Percentiles rank a stretch among this genome's conserved stretches.
These are phyloP conservation scores for Candida patagonica DNA, from an alignment of 805 yeast genomes.

Conservation along the genomic window DNA sequence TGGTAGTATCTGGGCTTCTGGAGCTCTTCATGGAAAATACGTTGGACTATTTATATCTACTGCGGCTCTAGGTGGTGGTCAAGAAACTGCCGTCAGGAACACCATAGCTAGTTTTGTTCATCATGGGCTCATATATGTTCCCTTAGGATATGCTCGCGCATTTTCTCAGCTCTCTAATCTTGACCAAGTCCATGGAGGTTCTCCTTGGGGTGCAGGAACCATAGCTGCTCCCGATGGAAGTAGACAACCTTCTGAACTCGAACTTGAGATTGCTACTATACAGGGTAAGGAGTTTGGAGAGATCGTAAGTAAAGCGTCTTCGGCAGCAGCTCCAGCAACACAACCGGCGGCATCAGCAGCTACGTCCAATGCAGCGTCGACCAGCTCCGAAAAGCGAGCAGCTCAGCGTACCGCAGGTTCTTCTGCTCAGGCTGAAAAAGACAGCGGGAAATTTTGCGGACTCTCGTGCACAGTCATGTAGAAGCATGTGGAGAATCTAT, in stretches of 20 bases:
- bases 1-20: slow-evolving; percentile 69
- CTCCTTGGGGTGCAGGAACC: slow-evolving; percentile 85
- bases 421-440: not conserved
- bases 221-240: slow-evolving; percentile 71
- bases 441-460: not conserved
- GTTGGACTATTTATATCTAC: slow-evolving; percentile 70
- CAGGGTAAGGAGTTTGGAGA: slow-evolving; percentile 64
- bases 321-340: not conserved
- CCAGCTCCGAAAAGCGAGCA: not conserved
- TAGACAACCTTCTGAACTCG: slow-evolving; percentile 56
- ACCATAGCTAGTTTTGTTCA: slow-evolving; percentile 53
- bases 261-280: slow-evolving; percentile 50
- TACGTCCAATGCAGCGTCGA: not conserved
- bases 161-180: slow-evolving; percentile 48
- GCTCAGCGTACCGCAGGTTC: not conserved
- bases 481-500: not conserved
- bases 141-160: slow-evolving; percentile 59
- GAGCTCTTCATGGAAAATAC: slow-evolving; percentile 61
- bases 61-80: slow-evolving; percentile 72
- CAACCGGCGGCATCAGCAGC: not conserved
- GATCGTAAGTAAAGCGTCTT: slow-evolving; percentile 26
- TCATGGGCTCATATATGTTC: slow-evolving; percentile 71
- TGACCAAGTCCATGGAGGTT: slow-evolving; percentile 70
- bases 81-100: slow-evolving; percentile 56
- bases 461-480: slow-evolving; percentile 1